Base-by-base conservation (phyloP, 2,329 filamentous ascomycete genomes). In the Arachnomyces sp. region DNA sequence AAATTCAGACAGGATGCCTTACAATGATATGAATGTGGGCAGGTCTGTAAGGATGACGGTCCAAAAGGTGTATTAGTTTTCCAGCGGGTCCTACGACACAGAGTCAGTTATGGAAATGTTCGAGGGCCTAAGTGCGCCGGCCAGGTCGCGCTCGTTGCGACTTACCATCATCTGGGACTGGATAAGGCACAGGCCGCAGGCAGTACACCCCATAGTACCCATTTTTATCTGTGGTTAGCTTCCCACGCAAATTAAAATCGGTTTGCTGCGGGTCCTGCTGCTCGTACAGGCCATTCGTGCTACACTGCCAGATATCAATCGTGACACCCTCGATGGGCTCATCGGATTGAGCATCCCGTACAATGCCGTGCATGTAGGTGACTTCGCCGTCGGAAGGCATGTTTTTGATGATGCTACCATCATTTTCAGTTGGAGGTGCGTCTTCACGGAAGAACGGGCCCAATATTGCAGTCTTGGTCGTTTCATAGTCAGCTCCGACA, bases 401-500 rank as follows among this genome's bases (percentile, higher is more conserved):
- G 25, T 39, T 39, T 16, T 42, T 45, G 32, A 45, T 64, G 46
- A 92, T 85, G 51, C 70, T 79, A 34, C 71, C 74, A 36, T 83
- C 86, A 55, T 83, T 83, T n/a, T 77, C 64, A 34, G 81, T 74
- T 43, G 74, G 65, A 4, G 86, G 85, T 0, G 85, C 78, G 50
- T 88, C 74, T 32, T 77, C 72, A 4, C 84, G 75, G 76, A 84
- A 93, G 66, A 94, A 94, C 1, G 87, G 87, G 0, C 87, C 87
- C 0, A 94, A 74, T 49, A 94, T 87, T 31, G 86, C 79, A 3
- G 83, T 84, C 2, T 84, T 76, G 4, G 85, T 92, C 8, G 79
- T 70, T 1, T 68, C 69, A 30, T 73, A 70, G 11, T 65, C 55
- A 11, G 67, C 65, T 39, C 71, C 66, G 36, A 73, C 72, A 20